These are phyloP conservation scores for Colletotrichum siamense DNA, from an alignment of 2,329 filamentous ascomycete genomes.

Conservation along the genomic window DNA sequence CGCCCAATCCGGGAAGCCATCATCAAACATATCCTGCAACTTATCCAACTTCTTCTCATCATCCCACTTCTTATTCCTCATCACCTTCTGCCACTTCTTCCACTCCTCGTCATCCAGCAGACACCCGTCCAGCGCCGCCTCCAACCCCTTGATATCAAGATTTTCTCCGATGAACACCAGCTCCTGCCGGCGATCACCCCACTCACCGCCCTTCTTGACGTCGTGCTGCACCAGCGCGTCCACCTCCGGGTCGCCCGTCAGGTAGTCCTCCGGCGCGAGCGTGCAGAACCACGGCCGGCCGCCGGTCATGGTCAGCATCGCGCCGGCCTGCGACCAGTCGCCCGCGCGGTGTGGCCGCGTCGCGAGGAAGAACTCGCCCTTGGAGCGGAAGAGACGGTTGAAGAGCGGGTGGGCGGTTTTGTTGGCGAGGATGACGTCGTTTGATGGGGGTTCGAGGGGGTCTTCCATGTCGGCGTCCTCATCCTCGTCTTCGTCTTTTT, in stretches of 20 bases:
- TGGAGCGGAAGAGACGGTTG: conserved; percentile 64
- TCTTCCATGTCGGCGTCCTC: conserved; percentile 28
- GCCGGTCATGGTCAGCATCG: conserved; percentile 65
- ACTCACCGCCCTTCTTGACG: conserved; percentile 60
- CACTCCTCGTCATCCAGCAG: conserved; percentile 67
- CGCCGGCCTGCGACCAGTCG: conserved; percentile 69
- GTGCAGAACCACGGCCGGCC: conserved; percentile 66
- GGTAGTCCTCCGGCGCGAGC: conserved; percentile 55
- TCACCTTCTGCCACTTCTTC: conserved; percentile 56
- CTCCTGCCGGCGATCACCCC: conserved; percentile 75
- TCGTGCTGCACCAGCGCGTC: conserved; percentile 55
- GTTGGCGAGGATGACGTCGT: conserved; percentile 55
- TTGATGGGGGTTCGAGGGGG: conserved; percentile 37
- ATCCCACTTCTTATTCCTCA: conserved; percentile 44
- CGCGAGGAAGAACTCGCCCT: conserved; percentile 66
- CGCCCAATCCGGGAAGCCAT: conserved; percentile 64
- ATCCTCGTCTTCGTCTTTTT: conserved; percentile 26
- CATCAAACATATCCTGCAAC: conserved; percentile 59
- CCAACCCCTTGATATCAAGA: conserved; percentile 58
- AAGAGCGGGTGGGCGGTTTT: conserved; percentile 61
- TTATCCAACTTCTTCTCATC: conserved; percentile 48
- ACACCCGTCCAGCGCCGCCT: conserved; percentile 61
- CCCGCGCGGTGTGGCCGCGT: conserved; percentile 60
- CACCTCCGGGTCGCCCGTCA: conserved; percentile 51
- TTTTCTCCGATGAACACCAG: conserved; percentile 76